Base-by-base conservation (phyloP, 1,284 basidiomycete genomes). In the Ceratobasidium sp. region DNA sequence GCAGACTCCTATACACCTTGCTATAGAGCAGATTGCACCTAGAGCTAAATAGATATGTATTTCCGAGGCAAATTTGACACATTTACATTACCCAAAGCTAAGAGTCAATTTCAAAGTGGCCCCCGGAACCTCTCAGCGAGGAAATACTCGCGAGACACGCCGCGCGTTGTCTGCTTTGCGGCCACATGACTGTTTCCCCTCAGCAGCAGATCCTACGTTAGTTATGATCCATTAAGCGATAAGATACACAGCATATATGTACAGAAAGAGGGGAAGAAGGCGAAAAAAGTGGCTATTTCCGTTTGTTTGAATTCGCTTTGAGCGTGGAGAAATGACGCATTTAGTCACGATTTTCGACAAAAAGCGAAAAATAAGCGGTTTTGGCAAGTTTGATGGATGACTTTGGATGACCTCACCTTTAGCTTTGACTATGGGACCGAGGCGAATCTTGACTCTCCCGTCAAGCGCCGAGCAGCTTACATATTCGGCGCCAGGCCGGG, bases 1-100 rank as follows among this genome's bases (percentile, higher is more conserved):
- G 15, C 29, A 50, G 29, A 50, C 75, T 24, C 76, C 66, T 1
- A 17, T 17, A 7, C 54, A 74, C 41, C 44, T 67, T n/a, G n/a
- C n/a, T n/a, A n/a, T n/a, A n/a, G n/a, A n/a, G n/a, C n/a, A n/a
- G n/a, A n/a, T n/a, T n/a, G n/a, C n/a, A n/a, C n/a, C n/a, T n/a
- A n/a, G n/a, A n/a, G n/a, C n/a, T n/a, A n/a, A n/a, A n/a, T n/a
- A n/a, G n/a, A n/a, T n/a, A n/a, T n/a, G n/a, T n/a, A n/a, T n/a
- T n/a, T n/a, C n/a, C n/a, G n/a, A n/a, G n/a, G n/a, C n/a, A n/a
- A n/a, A n/a, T n/a, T n/a, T n/a, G n/a, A n/a, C n/a, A n/a, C n/a
- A n/a, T n/a, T n/a, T n/a, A n/a, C n/a, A n/a, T n/a, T n/a, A n/a
- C n/a, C n/a, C n/a, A n/a, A 60, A 9, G 27, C 15, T 9, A 44